These are phyloP conservation scores for Carex myosuroides DNA, from an alignment of 176 grass and related monocot genomes.

Conservation along the genomic window DNA sequence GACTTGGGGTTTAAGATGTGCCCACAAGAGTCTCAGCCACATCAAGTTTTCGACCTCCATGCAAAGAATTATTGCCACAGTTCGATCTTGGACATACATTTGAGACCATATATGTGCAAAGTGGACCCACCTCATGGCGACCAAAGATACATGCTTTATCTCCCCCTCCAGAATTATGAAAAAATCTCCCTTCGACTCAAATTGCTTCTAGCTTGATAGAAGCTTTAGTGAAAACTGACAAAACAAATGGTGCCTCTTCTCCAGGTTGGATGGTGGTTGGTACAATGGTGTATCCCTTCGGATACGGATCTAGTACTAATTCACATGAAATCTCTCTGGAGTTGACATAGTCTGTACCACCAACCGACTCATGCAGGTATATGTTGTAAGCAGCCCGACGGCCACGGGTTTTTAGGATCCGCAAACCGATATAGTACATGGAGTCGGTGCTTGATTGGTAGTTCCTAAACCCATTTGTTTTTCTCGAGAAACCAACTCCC, in stretches of 20 bases:
- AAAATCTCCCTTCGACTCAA: conserved; percentile 32
- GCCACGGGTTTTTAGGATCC: conserved; percentile 95
- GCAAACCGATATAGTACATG: conserved; percentile 96
- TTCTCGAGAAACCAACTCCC: conserved; percentile 97
- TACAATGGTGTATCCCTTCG: conserved; percentile 98
- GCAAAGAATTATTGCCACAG: conserved; percentile 13
- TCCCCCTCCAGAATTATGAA: background rate
- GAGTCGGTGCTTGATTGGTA: conserved; percentile 97
- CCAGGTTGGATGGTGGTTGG: conserved; percentile 96
- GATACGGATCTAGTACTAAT: conserved; percentile 89
- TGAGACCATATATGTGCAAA: background rate
- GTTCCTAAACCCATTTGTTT: conserved; percentile 82
- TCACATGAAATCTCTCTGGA: conserved; percentile 98
- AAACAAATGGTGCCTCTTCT: conserved; percentile 97
- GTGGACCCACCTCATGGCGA: background rate
- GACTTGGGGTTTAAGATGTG: background rate
- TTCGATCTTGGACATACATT: background rate
- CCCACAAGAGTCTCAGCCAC: background rate
- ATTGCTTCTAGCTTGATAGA: conserved; percentile 85
- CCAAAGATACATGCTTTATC: background rate
- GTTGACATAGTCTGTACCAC: conserved; percentile 96
- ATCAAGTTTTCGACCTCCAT: background rate
- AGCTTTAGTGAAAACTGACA: conserved; percentile 99
- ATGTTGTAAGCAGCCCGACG: conserved; percentile 95
- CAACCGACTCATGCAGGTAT: conserved; percentile 96